phyloP scores from a whole-genome alignment of 257 asterid species.

The Nemophila menziesii region DNA sequence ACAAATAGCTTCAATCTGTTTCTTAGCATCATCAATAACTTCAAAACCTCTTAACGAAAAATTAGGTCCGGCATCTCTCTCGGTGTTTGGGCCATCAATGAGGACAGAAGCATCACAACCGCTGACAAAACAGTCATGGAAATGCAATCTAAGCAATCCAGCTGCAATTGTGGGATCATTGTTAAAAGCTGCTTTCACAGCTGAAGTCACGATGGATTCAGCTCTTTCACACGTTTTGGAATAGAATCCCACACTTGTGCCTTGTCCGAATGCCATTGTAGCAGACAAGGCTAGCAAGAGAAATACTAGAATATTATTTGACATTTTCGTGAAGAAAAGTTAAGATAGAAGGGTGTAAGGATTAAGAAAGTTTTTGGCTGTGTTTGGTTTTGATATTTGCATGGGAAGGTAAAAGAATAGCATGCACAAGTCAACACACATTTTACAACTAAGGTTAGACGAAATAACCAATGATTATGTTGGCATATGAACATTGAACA shows the following conservation, averaged over 20 bases:
- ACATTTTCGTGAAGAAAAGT: neutral
- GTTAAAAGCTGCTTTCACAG: constrained; percentile 40
- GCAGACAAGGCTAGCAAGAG: neutral
- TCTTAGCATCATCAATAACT: constrained; percentile 65
- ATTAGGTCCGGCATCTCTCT: constrained; percentile 43
- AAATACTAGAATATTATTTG: neutral
- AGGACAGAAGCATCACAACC: constrained; percentile 89
- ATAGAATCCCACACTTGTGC: constrained; percentile 73
- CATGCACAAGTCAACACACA: too few relatives aligned
- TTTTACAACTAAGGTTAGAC: too few relatives aligned
- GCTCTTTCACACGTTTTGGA: constrained; percentile 46
- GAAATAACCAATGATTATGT: too few relatives aligned
- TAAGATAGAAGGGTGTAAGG: neutral
- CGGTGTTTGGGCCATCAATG: constrained; percentile 38
- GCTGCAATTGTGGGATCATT: constrained; percentile 49
- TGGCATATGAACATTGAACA: too few relatives aligned
- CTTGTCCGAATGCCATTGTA: constrained; percentile 39
- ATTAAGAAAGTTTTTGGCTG: neutral
- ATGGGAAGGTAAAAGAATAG: constrained; percentile 15
- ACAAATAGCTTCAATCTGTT: constrained; percentile 51
- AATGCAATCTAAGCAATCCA: constrained; percentile 67
- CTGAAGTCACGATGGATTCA: constrained; percentile 42
- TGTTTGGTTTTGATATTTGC: neutral
- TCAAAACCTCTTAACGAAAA: constrained; percentile 44
- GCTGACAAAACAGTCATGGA: constrained; percentile 80